phyloP scores from a whole-genome alignment of 768 basidiomycete species.

The Chalciporus chontae region DNA sequence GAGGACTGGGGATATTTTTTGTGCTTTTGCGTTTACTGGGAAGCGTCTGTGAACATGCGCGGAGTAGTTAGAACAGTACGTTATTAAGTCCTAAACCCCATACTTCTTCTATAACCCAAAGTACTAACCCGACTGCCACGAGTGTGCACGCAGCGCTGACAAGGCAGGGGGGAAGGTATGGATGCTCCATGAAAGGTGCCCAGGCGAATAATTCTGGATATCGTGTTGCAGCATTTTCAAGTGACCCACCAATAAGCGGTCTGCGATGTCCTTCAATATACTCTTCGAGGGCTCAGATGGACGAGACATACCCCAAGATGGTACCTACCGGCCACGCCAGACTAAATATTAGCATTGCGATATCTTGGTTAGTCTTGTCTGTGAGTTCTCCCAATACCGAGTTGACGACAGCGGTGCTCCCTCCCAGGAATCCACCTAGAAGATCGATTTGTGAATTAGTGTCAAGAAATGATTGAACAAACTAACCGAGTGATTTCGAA shows the following conservation, averaged over 20 bases:
- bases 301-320: neutral
- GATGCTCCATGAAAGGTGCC: slow-evolving; percentile 7
- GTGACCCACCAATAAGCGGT: slow-evolving; percentile 7
- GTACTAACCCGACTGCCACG: slow-evolving; percentile 1
- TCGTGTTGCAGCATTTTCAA: slow-evolving; percentile 10
- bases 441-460: neutral
- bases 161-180: slow-evolving; percentile 8
- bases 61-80: neutral
- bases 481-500: slow-evolving; percentile 7
- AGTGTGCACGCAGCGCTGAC: neutral
- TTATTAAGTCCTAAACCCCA: neutral
- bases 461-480: neutral
- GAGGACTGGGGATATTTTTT: neutral
- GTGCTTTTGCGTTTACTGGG: slow-evolving; percentile 3
- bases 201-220: slow-evolving; percentile 9
- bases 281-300: neutral
- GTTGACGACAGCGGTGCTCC: slow-evolving; percentile 9
- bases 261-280: neutral
- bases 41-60: slow-evolving; percentile 3
- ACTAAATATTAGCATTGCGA: slow-evolving; percentile 12
- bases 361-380: slow-evolving; percentile 12
- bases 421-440: slow-evolving; percentile 10
- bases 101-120: slow-evolving; percentile 7
- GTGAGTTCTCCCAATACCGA: slow-evolving; percentile 11
- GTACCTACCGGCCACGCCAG: slow-evolving; percentile 5